Evolutionary conservation across 805 yeast species (phyloP).

Genomic region (Yarrowia bubula): DNA sequence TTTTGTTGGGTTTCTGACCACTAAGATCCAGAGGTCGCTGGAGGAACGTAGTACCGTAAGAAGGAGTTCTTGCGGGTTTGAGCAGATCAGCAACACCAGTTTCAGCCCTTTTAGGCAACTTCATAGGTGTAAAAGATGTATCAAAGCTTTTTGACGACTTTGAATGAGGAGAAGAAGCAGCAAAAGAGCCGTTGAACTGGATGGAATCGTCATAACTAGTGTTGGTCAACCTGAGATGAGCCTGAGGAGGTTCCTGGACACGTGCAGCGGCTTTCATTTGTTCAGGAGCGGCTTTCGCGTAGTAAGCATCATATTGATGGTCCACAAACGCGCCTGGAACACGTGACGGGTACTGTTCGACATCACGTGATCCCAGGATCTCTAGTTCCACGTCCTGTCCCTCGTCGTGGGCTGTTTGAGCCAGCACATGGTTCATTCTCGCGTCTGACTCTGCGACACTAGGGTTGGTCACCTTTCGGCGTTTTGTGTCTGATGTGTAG

Average conservation of each 20-base stretch:
- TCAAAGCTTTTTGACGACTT: background rate
- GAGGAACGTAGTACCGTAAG: slow-evolving; percentile 19
- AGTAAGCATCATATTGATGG: slow-evolving; percentile 6
- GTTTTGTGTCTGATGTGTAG: slow-evolving; percentile 1
- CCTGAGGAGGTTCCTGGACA: slow-evolving; percentile 17
- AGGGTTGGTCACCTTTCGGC: background rate
- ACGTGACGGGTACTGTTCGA: background rate
- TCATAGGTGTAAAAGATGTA: slow-evolving; percentile 11
- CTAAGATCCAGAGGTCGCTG: slow-evolving; percentile 4
- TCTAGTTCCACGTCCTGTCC: slow-evolving; percentile 15
- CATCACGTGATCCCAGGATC: background rate
- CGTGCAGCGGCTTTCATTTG: slow-evolving; percentile 9
- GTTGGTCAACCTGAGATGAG: slow-evolving; percentile 1
- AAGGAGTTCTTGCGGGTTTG: background rate
- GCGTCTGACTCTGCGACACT: background rate
- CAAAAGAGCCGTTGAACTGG: slow-evolving; percentile 17
- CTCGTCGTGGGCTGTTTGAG: background rate
- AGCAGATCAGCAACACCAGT: background rate
- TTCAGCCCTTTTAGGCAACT: slow-evolving; percentile 5
- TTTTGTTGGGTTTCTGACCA: slow-evolving; percentile 7
- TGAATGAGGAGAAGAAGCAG: slow-evolving; percentile 4
- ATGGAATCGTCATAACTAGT: background rate
- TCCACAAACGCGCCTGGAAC: slow-evolving; percentile 19
- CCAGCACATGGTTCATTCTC: background rate
- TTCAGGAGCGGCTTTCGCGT: slow-evolving; percentile 14